phyloP scores from a whole-genome alignment of 2,329 filamentous ascomycete species.

The Fusarium brevicatenulatum region DNA sequence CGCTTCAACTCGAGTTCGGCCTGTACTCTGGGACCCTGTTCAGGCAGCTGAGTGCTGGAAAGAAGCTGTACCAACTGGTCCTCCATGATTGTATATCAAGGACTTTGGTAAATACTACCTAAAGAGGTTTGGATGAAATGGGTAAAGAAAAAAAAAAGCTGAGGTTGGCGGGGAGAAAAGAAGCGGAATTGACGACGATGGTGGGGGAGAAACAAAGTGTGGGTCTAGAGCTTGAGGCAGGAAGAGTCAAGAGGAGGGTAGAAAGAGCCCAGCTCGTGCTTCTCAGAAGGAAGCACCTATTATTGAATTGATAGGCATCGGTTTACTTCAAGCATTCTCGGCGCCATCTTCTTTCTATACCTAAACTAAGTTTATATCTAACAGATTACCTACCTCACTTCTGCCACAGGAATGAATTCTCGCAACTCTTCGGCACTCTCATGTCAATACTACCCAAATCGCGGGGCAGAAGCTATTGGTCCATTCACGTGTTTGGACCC shows the following conservation, averaged over 20 bases:
- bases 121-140: constrained; percentile 13
- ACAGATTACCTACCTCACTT: not conserved
- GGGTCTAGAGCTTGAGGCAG: constrained; percentile 18
- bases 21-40: constrained; percentile 80
- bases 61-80: constrained; percentile 91
- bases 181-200: constrained; percentile 35
- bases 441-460: constrained; percentile 5
- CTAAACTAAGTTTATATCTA: too few species aligned
- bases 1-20: constrained; percentile 85
- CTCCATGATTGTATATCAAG: constrained; percentile 71
- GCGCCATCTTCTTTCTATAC: too few species aligned
- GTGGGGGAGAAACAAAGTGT: constrained; percentile 40
- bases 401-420: not conserved
- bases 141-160: constrained; percentile 23
- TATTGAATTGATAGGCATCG: not conserved
- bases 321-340: too few species aligned
- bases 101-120: constrained; percentile 15
- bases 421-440: not conserved
- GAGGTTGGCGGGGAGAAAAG: constrained; percentile 40
- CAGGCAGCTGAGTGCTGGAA: constrained; percentile 82
- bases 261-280: not conserved
- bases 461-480: constrained; percentile 27
- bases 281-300: not conserved
- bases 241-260: not conserved
- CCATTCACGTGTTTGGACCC: constrained; percentile 25